Percentiles rank a stretch among this genome's conserved stretches.
Conservation (phyloP, 192 early-diverging fungal genomes). For the Funneliformis geosporum region DNA sequence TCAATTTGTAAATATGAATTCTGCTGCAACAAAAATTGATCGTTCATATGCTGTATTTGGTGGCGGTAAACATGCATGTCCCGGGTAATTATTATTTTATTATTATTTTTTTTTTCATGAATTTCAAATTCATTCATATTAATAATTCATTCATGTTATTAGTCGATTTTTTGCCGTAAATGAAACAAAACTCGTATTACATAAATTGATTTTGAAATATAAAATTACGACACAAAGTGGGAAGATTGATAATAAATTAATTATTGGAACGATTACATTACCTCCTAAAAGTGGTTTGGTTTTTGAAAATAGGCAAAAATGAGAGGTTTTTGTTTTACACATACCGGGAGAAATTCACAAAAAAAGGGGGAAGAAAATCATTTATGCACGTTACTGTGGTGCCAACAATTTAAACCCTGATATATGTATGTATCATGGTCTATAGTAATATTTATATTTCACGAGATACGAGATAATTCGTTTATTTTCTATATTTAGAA, state of each 20-base stretch:
- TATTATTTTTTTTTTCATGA: neutral
- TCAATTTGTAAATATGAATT: slow-evolving; percentile 22
- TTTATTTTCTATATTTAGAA: no score
- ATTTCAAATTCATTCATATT: no score
- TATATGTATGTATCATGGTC: no score
- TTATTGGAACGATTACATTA: neutral
- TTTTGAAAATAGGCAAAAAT: neutral
- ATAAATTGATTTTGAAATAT: slow-evolving; percentile 4
- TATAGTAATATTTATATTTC: no score
- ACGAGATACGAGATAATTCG: no score
- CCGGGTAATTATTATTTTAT: slow-evolving; percentile 9
- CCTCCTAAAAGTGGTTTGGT: neutral
- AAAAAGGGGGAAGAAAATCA: no score
- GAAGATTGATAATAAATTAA: neutral
- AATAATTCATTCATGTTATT: neutral
- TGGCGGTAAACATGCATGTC: neutral
- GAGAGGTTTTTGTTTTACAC: no score
- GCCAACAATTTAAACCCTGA: no score
- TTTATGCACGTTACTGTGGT: no score
- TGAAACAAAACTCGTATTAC: neutral
- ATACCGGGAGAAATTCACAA: no score
- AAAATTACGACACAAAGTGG: slow-evolving; percentile 7
- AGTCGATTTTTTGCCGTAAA: slow-evolving; percentile 5
- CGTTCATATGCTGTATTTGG: neutral
- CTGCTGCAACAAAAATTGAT: slow-evolving; percentile 19